These are phyloP conservation scores for Alternaria gaisen DNA, from an alignment of 2,329 filamentous ascomycete genomes.

Conservation along the genomic window DNA sequence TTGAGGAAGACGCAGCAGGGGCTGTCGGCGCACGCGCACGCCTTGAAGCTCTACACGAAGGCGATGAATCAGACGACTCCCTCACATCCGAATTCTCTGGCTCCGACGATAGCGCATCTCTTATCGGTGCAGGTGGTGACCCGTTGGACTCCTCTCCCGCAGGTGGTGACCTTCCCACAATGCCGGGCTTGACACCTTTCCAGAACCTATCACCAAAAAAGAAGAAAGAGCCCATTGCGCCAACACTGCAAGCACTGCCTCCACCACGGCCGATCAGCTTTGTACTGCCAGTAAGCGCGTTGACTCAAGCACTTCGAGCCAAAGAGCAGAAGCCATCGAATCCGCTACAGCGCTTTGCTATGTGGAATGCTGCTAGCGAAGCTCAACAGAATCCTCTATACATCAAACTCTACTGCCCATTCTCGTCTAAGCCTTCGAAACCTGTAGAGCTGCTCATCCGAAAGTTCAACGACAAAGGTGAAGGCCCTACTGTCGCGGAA, in stretches of 20 bases:
- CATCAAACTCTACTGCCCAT: constrained; percentile 80
- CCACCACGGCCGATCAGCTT: constrained; percentile 77
- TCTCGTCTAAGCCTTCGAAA: constrained; percentile 70
- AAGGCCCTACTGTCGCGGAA: constrained; percentile 77
- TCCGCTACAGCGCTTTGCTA: constrained; percentile 79
- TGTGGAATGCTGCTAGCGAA: constrained; percentile 79
- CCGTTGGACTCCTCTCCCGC: constrained; percentile 64
- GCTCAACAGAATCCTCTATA: constrained; percentile 71
- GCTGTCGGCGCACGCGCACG: constrained; percentile 37
- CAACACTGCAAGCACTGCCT: constrained; percentile 71
- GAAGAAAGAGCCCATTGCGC: constrained; percentile 56
- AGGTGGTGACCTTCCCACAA: constrained; percentile 52
- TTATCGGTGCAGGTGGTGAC: constrained; percentile 71
- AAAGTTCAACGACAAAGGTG: constrained; percentile 73
- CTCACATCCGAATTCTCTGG: constrained; percentile 53
- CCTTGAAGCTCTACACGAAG: constrained; percentile 53
- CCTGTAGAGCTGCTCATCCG: constrained; percentile 77
- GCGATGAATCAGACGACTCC: constrained; percentile 51
- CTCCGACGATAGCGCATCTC: constrained; percentile 70
- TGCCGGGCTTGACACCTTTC: constrained; percentile 54
- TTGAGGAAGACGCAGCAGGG: constrained; percentile 58
- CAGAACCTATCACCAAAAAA: constrained; percentile 68
- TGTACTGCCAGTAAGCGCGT: constrained; percentile 72
- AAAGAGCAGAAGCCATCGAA: constrained; percentile 74
- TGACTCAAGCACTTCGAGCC: constrained; percentile 76